Percentiles rank a stretch among this genome's conserved stretches.
phyloP scores from a whole-genome alignment of 2,329 filamentous ascomycete species.

The Tolypocladium ophioglossoides region DNA sequence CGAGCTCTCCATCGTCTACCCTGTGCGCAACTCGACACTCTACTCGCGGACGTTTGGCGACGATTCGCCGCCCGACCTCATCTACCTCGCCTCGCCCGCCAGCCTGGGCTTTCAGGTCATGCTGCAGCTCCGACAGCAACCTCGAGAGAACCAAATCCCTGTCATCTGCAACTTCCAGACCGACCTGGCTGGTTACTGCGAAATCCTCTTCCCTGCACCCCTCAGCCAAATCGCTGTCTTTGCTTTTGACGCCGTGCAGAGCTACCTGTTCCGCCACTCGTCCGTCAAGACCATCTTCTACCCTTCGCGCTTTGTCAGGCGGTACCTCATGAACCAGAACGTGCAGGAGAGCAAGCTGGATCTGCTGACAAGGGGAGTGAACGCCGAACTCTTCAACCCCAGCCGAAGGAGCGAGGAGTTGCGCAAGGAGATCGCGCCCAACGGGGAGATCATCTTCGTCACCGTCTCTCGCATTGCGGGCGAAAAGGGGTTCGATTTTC shows the following conservation, averaged over 20 bases:
- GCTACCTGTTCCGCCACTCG: conserved; percentile 52
- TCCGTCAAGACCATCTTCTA: conserved; percentile 60
- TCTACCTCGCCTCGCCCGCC: conserved; percentile 60
- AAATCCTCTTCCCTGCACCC: conserved; percentile 56
- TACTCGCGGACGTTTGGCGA: conserved; percentile 48
- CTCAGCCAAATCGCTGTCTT: conserved; percentile 51
- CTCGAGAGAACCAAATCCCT: conserved; percentile 40
- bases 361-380: conserved; percentile 53
- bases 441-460: conserved; percentile 53
- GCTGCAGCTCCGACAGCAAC: conserved; percentile 54
- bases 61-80: conserved; percentile 45
- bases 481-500: conserved; percentile 61
- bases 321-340: conserved; percentile 47
- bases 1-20: conserved; percentile 59
- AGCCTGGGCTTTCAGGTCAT: conserved; percentile 62
- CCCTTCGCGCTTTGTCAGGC: conserved; percentile 50
- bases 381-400: conserved; percentile 52
- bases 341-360: conserved; percentile 47
- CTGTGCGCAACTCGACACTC: conserved; percentile 52
- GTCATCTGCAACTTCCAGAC: conserved; percentile 64
- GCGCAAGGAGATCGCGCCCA: conserved; percentile 44
- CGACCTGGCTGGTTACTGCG: conserved; percentile 57
- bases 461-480: conserved; percentile 57
- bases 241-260: conserved; percentile 52
- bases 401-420: conserved; percentile 37